phyloP scores from a whole-genome alignment of 2,329 filamentous ascomycete genomes.

The Penicillium capsulatum region DNA sequence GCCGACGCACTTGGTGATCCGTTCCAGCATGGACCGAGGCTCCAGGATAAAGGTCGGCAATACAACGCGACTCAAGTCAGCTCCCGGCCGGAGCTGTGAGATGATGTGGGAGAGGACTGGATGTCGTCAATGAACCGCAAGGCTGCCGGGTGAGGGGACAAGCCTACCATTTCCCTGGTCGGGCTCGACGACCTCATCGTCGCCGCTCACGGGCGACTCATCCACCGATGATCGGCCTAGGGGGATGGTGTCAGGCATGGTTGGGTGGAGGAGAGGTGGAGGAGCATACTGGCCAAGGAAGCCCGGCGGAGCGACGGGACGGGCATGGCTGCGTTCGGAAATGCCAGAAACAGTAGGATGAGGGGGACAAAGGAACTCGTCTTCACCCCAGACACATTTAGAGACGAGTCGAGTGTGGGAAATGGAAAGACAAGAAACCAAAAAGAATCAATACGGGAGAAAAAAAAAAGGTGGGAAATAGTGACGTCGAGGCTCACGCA shows the following conservation, averaged over 20 bases:
- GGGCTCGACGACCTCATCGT: conserved; percentile 81
- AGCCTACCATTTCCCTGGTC: conserved; percentile 87
- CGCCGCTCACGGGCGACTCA: conserved; percentile 49
- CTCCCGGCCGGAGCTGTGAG: conserved; percentile 89
- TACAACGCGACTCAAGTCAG: conserved; percentile 89
- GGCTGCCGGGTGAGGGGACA: background rate
- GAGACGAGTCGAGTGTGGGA: too few relatives aligned
- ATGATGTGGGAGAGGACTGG: conserved; percentile 94
- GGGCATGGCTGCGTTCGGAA: conserved; percentile 32
- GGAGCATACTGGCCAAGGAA: conserved; percentile 32
- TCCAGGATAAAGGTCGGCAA: conserved; percentile 97
- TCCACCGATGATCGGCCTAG: conserved; percentile 57
- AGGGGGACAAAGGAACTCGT: too few relatives aligned
- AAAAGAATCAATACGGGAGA: background rate
- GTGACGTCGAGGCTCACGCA: conserved; percentile 15
- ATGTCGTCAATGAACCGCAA: conserved; percentile 1
- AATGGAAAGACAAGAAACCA: too few relatives aligned
- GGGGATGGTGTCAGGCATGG: conserved; percentile 25
- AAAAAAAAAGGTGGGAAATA: background rate
- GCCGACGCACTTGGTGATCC: conserved; percentile 93
- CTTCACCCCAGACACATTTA: too few relatives aligned
- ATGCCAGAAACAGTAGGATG: conserved; percentile 11
- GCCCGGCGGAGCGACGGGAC: conserved; percentile 37
- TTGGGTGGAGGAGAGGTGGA: conserved; percentile 6
- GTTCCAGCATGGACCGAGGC: conserved; percentile 94